Conservation (phyloP, 2,329 filamentous ascomycete genomes). For the Tolypocladium sp. region DNA sequence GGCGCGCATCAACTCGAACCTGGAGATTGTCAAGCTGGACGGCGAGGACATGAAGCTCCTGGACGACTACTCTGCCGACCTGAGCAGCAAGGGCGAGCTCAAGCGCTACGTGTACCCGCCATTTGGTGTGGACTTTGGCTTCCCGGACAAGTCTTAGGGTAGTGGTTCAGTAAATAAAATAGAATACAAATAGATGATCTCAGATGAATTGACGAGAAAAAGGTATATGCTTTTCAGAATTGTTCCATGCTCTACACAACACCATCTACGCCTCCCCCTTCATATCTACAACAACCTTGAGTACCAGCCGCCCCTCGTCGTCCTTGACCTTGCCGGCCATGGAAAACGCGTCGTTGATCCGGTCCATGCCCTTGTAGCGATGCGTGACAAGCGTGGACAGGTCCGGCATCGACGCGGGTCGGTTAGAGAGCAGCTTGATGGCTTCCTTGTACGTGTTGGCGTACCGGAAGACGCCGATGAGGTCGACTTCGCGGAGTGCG, state of each 20-base stretch:
- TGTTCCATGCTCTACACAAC: background rate
- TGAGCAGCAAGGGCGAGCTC: conserved; percentile 40
- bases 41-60: conserved; percentile 52
- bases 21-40: conserved; percentile 56
- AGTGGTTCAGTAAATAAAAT: background rate
- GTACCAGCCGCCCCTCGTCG: conserved; percentile 57
- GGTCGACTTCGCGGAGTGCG: conserved; percentile 59
- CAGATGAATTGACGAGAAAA: background rate
- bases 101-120: conserved; percentile 59
- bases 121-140: conserved; percentile 60
- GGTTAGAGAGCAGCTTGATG: conserved; percentile 40
- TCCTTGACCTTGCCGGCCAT: conserved; percentile 66
- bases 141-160: conserved; percentile 51
- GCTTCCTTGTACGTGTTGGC: conserved; percentile 61
- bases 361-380: conserved; percentile 52
- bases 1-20: conserved; percentile 60
- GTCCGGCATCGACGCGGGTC: conserved; percentile 46
- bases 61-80: conserved; percentile 42
- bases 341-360: conserved; percentile 58
- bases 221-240: background rate
- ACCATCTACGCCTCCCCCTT: conserved; percentile 6
- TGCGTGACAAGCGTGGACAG: conserved; percentile 64
- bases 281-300: conserved; percentile 62
- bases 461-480: conserved; percentile 64
- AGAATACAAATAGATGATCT: background rate